A percentile compares a stretch with the other conserved stretches of the same genome.
phyloP scores from a whole-genome alignment of 179 eudicot genomes.

The Kewa caespitosa region DNA sequence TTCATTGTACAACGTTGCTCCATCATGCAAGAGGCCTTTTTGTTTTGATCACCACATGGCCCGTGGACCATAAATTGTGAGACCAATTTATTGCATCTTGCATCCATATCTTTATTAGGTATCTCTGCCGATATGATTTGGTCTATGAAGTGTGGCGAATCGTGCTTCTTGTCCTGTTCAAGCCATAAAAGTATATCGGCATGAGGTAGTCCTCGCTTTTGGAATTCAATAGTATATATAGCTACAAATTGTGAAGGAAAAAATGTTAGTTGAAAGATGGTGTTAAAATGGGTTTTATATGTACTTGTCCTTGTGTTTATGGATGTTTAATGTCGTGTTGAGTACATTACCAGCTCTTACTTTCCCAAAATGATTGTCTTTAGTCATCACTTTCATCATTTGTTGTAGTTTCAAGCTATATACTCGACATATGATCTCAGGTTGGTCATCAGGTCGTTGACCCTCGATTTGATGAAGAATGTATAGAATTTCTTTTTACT shows the following conservation, averaged over 20 bases:
- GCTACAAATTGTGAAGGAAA: background rate
- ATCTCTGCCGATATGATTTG: background rate
- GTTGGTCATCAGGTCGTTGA: slow-evolving; percentile 2
- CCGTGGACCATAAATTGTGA: slow-evolving; percentile 9
- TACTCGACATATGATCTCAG: background rate
- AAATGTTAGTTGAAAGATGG: background rate
- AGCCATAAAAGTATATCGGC: background rate
- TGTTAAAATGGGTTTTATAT: too few relatives aligned
- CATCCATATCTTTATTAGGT: background rate
- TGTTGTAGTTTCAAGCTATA: slow-evolving; percentile 11
- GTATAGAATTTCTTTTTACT: background rate
- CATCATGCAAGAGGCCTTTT: background rate
- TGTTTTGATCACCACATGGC: background rate
- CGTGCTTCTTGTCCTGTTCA: background rate
- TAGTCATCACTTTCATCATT: background rate
- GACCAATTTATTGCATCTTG: background rate
- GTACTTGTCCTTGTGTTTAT: too few relatives aligned
- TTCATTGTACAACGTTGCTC: background rate
- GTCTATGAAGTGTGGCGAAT: background rate
- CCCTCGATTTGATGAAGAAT: background rate
- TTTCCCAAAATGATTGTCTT: background rate
- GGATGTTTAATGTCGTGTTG: too few relatives aligned
- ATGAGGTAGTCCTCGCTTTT: slow-evolving; percentile 4
- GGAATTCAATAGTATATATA: slow-evolving; percentile 7
- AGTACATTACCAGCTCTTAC: background rate